phyloP scores from a whole-genome alignment of 495 filamentous ascomycete genomes.

The Neurospora hispaniola region DNA sequence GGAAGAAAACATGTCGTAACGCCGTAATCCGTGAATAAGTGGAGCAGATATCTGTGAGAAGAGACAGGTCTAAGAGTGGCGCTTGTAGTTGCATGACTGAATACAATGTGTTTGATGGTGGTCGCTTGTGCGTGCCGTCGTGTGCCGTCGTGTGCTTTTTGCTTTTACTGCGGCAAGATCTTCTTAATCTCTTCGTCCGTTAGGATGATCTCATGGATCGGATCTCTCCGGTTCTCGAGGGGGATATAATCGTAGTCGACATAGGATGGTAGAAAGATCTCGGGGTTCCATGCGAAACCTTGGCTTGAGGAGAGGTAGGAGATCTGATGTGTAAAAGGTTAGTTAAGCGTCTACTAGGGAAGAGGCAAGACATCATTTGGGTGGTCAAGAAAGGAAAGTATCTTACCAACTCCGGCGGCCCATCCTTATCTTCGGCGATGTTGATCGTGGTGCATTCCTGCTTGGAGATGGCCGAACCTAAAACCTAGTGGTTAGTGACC shows the following conservation, averaged over 20 bases:
- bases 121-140: neutral
- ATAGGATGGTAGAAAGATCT: constrained; percentile 48
- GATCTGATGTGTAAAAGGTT: constrained; percentile 36
- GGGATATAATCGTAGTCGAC: constrained; percentile 46
- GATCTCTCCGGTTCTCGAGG: constrained; percentile 55
- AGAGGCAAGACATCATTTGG: neutral
- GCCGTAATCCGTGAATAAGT: neutral
- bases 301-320: constrained; percentile 59
- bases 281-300: constrained; percentile 64
- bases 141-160: neutral
- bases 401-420: constrained; percentile 51
- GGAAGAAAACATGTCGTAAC: neutral
- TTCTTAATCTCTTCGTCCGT: constrained; percentile 52
- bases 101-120: neutral
- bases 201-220: constrained; percentile 55
- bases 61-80: neutral
- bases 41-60: constrained; percentile 2
- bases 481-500: constrained; percentile 10
- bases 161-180: constrained; percentile 39
- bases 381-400: neutral
- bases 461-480: constrained; percentile 52
- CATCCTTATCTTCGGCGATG: constrained; percentile 51
- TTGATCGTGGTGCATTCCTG: constrained; percentile 60
- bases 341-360: neutral
- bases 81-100: neutral